Evolutionary conservation across 2,329 filamentous ascomycete species (phyloP).

Genomic region (Hirsutella minnesotensis): DNA sequence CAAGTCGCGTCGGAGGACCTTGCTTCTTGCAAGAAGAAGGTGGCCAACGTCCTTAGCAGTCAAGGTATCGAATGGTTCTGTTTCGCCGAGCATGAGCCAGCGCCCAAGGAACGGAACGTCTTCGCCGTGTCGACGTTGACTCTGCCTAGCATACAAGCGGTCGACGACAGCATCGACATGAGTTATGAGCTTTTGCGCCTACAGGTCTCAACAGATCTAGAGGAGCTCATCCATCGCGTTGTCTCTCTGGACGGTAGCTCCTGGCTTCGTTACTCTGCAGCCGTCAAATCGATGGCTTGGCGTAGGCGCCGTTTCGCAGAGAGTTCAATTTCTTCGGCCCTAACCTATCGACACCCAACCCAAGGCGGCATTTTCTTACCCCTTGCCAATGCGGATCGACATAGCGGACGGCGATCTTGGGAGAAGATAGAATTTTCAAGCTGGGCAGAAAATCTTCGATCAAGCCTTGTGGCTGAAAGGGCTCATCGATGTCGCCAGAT

Average conservation of each 20-base stretch:
- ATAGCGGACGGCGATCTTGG: slow-evolving; percentile 13
- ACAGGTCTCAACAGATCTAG: slow-evolving; percentile 63
- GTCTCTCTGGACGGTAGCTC: slow-evolving; percentile 69
- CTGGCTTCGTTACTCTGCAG: slow-evolving; percentile 72
- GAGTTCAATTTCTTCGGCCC: slow-evolving; percentile 3
- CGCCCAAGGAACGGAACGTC: slow-evolving; percentile 28
- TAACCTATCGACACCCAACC: background rate
- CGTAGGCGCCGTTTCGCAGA: slow-evolving; percentile 26
- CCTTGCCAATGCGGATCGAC: slow-evolving; percentile 5
- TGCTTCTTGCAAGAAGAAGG: slow-evolving; percentile 43
- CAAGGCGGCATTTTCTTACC: background rate
- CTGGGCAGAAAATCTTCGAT: slow-evolving; percentile 24
- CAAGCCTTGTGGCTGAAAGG: slow-evolving; percentile 22
- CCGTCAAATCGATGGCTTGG: slow-evolving; percentile 71
- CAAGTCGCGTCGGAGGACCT: slow-evolving; percentile 48
- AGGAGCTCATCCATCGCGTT: slow-evolving; percentile 54
- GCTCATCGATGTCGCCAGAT: slow-evolving; percentile 7
- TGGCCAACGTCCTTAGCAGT: slow-evolving; percentile 42
- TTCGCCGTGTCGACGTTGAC: slow-evolving; percentile 70
- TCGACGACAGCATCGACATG: slow-evolving; percentile 93
- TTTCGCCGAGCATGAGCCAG: slow-evolving; percentile 34
- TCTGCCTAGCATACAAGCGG: slow-evolving; percentile 62
- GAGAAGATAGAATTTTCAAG: slow-evolving; percentile 21
- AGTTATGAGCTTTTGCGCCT: slow-evolving; percentile 81
- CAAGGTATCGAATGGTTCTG: slow-evolving; percentile 53